Evolutionary conservation across 352 stramenopile species (phyloP).

Genomic region (Thraustochytrium sp.): DNA sequence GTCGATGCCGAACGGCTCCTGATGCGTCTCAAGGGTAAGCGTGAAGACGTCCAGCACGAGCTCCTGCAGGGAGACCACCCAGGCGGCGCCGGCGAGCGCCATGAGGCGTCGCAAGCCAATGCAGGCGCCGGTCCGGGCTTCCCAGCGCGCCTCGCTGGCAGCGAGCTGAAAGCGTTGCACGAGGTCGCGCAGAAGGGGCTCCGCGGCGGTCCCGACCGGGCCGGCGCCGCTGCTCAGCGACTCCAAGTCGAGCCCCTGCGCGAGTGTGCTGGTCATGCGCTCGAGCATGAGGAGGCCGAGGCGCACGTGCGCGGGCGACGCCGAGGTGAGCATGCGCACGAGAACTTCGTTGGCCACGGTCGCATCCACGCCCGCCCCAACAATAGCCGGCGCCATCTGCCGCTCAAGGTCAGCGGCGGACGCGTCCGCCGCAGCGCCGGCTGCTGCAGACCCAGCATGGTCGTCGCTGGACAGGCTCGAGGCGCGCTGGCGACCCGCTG

Average conservation of each 20-base stretch:
- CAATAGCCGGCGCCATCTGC: not conserved
- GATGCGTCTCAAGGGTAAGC: not conserved
- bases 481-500: not conserved
- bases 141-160: not conserved
- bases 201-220: not conserved
- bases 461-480: not conserved
- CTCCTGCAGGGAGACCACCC: not conserved
- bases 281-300: conserved; percentile 1
- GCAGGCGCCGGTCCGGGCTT: not conserved
- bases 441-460: too few species aligned
- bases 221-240: not conserved
- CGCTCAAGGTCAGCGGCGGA: too few species aligned
- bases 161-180: not conserved
- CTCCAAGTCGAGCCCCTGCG: not conserved
- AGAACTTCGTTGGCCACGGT: conserved; percentile 24
- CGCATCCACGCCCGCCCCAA: not conserved
- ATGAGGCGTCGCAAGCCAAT: not conserved
- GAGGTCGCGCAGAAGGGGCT: not conserved
- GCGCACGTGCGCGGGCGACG: not conserved
- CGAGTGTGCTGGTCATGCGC: not conserved
- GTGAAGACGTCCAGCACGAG: not conserved
- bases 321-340: not conserved
- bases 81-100: not conserved
- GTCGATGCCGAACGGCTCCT: not conserved
- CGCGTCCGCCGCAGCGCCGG: too few species aligned